These are phyloP conservation scores for Hypoxylon lienhwacheense DNA, from an alignment of 495 filamentous ascomycete species.

Conservation along the genomic window DNA sequence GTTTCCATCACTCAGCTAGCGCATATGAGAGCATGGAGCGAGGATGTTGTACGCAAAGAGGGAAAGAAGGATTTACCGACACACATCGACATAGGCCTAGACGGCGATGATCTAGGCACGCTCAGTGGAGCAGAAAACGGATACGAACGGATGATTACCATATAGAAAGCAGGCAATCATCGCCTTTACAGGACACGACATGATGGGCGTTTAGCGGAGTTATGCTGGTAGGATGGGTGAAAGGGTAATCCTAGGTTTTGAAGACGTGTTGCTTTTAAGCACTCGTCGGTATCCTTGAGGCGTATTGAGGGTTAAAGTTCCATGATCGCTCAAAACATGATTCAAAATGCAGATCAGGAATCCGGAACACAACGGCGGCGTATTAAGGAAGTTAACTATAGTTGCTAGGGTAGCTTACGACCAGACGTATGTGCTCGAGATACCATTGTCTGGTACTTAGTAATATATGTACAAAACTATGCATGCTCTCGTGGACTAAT, in stretches of 20 bases:
- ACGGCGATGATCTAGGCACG: constrained; percentile 47
- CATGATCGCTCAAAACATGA: constrained; percentile 9
- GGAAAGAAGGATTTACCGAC: constrained; percentile 75
- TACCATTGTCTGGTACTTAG: constrained; percentile 34
- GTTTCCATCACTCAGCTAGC: constrained; percentile 79
- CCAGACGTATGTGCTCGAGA: constrained; percentile 12
- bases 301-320: too few relatives aligned
- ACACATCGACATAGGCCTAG: constrained; percentile 70
- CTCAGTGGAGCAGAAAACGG: constrained; percentile 46
- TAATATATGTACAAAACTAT: constrained; percentile 39
- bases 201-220: constrained; percentile 6
- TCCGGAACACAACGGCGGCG: neutral
- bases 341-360: constrained; percentile 12
- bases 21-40: constrained; percentile 81
- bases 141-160: constrained; percentile 64
- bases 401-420: neutral
- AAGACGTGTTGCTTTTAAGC: too few relatives aligned
- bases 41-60: constrained; percentile 68
- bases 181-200: neutral
- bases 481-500: constrained; percentile 1
- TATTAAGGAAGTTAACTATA: neutral
- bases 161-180: constrained; percentile 24
- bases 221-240: too few relatives aligned
- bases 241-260: too few relatives aligned
- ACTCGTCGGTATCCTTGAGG: too few relatives aligned